Base-by-base conservation (phyloP, 2,329 filamentous ascomycete species). In the Fusarium miscanthi region DNA sequence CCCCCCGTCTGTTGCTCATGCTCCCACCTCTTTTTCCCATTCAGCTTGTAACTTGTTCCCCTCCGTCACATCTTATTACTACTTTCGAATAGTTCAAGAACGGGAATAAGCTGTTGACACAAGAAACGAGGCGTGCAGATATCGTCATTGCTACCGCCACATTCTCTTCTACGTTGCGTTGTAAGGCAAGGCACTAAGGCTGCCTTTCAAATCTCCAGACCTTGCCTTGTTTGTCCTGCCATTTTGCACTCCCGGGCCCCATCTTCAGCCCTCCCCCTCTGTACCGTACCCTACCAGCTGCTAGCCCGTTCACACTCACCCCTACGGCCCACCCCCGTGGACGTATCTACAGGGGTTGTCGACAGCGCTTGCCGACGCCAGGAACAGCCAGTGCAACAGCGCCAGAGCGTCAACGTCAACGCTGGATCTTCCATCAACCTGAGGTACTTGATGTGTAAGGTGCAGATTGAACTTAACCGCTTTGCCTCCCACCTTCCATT, bases 301-400 rank as follows among this genome's bases (percentile, higher is more conserved):
- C 25, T 54, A 54, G 51, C 51, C 37, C 30, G 40, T 35, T 35
- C 54, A 49, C 41, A 58, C 35, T 38, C 25, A 38, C 41, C 42
- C 37, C 37, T 59, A 35, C 10, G 25, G 23, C 25, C 35, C 63
- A 67, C 64, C 54, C 64, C 64, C 63, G 12, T 53, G 54, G 62
- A 46, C 46, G 63, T 49, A 54, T 14, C 25, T 66, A 43, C 65
- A 66, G 31, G 70, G 69, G 66, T 56, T 59, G 19, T 33, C 45
- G 43, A 64, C 40, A 74, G 61, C 71, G 67, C 60, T 40, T 73
- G 60, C 57, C 65, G 51, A 64, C 57, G 42, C 61, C 69, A 72
- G 70, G 70, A 72, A 72, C 70, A 72, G 57, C 48, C 38, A 49
- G 66, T 70, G 57, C 53, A 60, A 63, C 61, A 66, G 62, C 45